Conservation (phyloP, 2,329 filamentous ascomycete species). For the Colletotrichum higginsianum region DNA sequence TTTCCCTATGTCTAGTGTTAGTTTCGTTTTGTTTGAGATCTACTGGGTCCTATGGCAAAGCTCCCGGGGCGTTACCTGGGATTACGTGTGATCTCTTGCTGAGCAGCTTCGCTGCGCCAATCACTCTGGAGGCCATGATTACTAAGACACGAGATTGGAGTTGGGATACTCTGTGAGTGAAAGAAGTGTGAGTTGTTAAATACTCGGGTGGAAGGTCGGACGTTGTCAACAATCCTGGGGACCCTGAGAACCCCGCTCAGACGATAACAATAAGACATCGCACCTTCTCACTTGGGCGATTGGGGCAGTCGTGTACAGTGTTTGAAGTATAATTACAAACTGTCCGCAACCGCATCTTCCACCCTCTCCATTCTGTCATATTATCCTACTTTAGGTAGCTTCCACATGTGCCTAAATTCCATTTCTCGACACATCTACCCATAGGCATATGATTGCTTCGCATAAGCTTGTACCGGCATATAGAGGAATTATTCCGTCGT, state of each 20-base stretch:
- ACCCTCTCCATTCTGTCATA: background rate
- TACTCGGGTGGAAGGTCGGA: background rate
- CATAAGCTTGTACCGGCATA: too few species aligned
- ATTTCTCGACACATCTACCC: background rate
- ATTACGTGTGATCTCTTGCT: conserved; percentile 60
- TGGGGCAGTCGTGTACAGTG: conserved; percentile 28
- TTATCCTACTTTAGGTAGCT: too few species aligned
- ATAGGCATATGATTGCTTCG: too few species aligned
- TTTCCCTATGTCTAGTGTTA: conserved; percentile 67
- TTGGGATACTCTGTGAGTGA: background rate
- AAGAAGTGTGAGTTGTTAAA: background rate
- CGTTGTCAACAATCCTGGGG: background rate
- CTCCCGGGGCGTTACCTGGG: conserved; percentile 45
- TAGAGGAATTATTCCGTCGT: too few species aligned
- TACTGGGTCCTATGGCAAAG: background rate
- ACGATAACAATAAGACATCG: conserved; percentile 20
- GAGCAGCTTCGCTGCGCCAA: conserved; percentile 56
- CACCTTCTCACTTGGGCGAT: conserved; percentile 37
- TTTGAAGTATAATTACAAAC: background rate
- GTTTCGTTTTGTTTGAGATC: background rate
- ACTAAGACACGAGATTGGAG: background rate
- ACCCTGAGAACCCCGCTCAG: conserved; percentile 31
- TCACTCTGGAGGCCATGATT: conserved; percentile 43
- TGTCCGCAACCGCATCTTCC: background rate
- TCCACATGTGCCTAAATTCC: background rate